Conservation (phyloP, 1,139 yeast genomes). For the Saccharomyces pastorianus region DNA sequence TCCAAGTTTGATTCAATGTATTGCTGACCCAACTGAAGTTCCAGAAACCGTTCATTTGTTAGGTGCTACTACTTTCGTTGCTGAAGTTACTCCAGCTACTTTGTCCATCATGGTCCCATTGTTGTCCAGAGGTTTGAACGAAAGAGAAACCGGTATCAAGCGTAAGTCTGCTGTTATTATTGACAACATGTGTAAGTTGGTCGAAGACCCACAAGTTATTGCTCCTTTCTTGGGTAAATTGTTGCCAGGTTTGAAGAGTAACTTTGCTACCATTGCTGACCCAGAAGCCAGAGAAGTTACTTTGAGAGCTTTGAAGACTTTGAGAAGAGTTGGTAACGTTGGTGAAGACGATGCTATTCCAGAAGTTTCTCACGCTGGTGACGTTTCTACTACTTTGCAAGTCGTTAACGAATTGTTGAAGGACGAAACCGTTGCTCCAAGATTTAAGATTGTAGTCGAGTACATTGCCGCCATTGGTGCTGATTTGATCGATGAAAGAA, state of each 20-base stretch:
- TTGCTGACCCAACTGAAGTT: conserved; percentile 92
- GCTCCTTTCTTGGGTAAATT: conserved; percentile 96
- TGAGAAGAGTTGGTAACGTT: conserved; percentile 97
- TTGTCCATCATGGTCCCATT: conserved; percentile 98
- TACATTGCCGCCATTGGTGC: conserved; percentile 96
- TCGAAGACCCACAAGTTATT: conserved; percentile 98
- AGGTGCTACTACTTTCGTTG: conserved; percentile 99
- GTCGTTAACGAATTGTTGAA: conserved; percentile 70
- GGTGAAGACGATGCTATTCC: conserved; percentile 84
- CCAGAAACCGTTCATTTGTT: conserved; percentile 97
- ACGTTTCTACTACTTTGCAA: conserved; percentile 72
- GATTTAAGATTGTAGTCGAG: conserved; percentile 68
- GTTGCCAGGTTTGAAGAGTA: conserved; percentile 91
- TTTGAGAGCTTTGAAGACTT: conserved; percentile 90
- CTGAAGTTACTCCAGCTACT: conserved; percentile 99
- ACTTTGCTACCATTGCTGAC: conserved; percentile 95
- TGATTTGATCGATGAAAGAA: conserved; percentile 97
- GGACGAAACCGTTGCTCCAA: conserved; percentile 54
- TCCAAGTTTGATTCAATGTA: conserved; percentile 94
- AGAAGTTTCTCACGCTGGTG: conserved; percentile 98
- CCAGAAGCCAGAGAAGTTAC: conserved; percentile 99
- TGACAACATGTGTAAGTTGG: conserved; percentile 99
- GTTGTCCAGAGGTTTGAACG: conserved; percentile 98
- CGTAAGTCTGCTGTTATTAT: conserved; percentile 99
- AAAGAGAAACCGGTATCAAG: conserved; percentile 98